These are phyloP conservation scores for Cordyceps fumosorosea DNA, from an alignment of 2,329 filamentous ascomycete species.

Conservation along the genomic window DNA sequence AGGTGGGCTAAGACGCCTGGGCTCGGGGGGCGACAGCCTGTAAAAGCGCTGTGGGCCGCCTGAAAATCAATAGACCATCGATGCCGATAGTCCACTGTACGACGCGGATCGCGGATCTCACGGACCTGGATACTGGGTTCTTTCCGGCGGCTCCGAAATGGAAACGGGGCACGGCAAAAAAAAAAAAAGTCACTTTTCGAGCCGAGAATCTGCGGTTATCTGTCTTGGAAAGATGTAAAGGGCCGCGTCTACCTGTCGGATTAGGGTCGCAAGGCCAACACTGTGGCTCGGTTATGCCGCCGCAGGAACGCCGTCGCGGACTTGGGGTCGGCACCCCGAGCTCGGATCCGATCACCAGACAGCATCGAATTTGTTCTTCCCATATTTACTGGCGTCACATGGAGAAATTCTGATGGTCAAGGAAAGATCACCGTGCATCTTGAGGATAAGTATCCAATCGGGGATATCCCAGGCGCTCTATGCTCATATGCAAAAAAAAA, in stretches of 20 bases:
- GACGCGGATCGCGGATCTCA: too few species aligned
- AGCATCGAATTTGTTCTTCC: not conserved
- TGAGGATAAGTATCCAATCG: not conserved
- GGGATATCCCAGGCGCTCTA: not conserved
- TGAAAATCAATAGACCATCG: not conserved
- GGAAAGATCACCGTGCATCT: not conserved
- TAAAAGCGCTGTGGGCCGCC: not conserved
- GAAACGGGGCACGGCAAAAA: not conserved
- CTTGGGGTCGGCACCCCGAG: not conserved
- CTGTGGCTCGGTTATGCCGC: not conserved
- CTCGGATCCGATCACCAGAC: not conserved
- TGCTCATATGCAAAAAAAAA: constrained; percentile 3
- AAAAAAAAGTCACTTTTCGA: not conserved
- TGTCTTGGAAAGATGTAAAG: too few species aligned
- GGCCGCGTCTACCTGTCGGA: too few species aligned
- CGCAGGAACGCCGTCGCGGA: not conserved
- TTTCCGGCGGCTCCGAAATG: not conserved
- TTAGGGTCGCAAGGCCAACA: not conserved
- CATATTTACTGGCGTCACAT: too few species aligned
- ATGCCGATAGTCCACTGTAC: not conserved
- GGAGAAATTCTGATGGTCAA: too few species aligned
- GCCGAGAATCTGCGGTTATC: too few species aligned
- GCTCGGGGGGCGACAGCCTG: not conserved
- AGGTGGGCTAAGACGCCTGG: not conserved
- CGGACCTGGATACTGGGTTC: too few species aligned